Conservation (phyloP, 148 eudicot species). For the Diospyros kaki region DNA sequence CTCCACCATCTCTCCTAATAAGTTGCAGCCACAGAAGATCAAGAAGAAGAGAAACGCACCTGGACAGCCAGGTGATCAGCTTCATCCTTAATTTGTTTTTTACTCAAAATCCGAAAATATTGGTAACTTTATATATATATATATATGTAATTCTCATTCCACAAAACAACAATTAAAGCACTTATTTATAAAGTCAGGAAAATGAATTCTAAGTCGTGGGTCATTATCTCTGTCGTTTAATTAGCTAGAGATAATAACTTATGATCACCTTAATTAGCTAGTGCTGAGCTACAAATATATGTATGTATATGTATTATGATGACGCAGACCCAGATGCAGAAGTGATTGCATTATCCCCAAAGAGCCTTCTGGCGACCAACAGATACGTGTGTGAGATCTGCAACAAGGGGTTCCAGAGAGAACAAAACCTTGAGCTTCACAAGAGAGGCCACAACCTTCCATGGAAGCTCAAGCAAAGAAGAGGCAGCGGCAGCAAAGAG, state of each 20-base stretch:
- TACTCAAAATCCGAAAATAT: too few relatives aligned
- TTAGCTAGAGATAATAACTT: too few relatives aligned
- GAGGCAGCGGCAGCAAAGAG: constrained; percentile 25
- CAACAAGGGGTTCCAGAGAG: constrained; percentile 96
- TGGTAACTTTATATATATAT: too few relatives aligned
- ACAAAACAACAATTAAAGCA: neutral
- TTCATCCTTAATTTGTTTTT: too few relatives aligned
- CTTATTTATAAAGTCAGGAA: neutral
- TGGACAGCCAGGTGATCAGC: constrained; percentile 70
- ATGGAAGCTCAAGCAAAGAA: constrained; percentile 88
- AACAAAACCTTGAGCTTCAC: constrained; percentile 90
- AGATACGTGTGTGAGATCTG: constrained; percentile 89
- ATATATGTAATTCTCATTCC: too few relatives aligned
- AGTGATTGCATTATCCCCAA: constrained; percentile 89
- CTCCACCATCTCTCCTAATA: neutral
- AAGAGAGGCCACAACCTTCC: constrained; percentile 96
- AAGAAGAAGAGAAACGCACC: constrained; percentile 93
- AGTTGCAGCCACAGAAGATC: constrained; percentile 44
- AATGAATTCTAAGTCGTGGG: neutral
- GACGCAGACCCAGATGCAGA: constrained; percentile 89
- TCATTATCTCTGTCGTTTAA: neutral
- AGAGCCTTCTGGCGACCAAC: constrained; percentile 64
- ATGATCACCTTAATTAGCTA: too few relatives aligned
- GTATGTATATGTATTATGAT: too few relatives aligned
- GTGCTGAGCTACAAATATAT: too few relatives aligned